These are phyloP conservation scores for Agarophyton chilense DNA, from an alignment of 23 red algal genomes.

Conservation along the genomic window DNA sequence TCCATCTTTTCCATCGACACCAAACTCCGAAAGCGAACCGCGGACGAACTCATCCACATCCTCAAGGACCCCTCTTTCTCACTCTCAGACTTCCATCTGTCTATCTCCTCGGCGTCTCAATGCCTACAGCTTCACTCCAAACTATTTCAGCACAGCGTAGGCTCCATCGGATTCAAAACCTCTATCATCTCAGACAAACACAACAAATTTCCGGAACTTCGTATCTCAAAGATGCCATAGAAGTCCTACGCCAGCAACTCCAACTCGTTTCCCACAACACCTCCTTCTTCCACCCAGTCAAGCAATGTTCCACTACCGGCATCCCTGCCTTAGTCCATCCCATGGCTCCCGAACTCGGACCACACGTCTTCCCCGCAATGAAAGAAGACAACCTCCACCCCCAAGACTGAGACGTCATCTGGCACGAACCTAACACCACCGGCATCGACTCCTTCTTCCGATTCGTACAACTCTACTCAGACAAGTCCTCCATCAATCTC, in stretches of 20 bases:
- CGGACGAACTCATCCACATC: conserved; percentile 1
- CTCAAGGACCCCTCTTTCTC: not conserved
- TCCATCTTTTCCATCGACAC: not conserved
- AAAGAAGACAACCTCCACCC: not conserved
- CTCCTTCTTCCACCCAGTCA: conserved; percentile 3
- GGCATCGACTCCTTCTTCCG: not conserved
- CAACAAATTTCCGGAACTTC: not conserved
- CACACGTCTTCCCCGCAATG: not conserved
- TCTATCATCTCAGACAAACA: not conserved
- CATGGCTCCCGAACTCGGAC: not conserved
- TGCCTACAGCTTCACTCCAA: not conserved
- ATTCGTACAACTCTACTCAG: not conserved
- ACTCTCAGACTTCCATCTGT: not conserved
- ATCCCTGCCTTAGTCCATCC: not conserved
- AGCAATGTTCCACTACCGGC: not conserved
- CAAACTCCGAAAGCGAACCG: not conserved
- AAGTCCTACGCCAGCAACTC: not conserved
- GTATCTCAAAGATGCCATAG: not conserved
- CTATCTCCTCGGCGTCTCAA: not conserved
- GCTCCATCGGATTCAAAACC: not conserved
- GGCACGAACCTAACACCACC: too few species aligned
- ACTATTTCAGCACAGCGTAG: not conserved
- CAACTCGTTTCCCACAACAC: not conserved
- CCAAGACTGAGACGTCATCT: not conserved
- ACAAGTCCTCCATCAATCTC: not conserved